Evolutionary conservation across 163 green algal species (phyloP).

Genomic region (Prototheca wickerhamii): DNA sequence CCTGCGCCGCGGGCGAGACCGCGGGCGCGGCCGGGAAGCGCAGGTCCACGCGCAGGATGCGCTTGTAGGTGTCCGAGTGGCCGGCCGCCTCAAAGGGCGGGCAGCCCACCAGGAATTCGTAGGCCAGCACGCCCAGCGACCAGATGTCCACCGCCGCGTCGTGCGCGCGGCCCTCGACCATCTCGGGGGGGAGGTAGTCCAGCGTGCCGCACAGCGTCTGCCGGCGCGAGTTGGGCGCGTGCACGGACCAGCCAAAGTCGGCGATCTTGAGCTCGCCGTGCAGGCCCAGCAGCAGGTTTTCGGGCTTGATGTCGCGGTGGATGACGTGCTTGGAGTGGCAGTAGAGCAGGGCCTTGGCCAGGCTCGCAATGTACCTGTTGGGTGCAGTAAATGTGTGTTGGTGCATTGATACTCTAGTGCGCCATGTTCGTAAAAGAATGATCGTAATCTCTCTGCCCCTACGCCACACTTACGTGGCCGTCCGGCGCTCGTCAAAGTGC

Average conservation of each 20-base stretch:
- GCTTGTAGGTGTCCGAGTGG: constrained; percentile 83
- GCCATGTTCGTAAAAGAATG: not conserved
- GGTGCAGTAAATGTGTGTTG: not conserved
- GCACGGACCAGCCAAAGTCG: constrained; percentile 97
- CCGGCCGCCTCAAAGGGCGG: constrained; percentile 93
- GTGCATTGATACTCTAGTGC: not conserved
- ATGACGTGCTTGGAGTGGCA: constrained; percentile 98
- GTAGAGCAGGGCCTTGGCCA: constrained; percentile 83
- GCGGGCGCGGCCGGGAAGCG: constrained; percentile 50
- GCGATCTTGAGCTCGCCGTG: constrained; percentile 93
- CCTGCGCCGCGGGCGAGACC: constrained; percentile 47
- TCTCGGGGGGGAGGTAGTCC: constrained; percentile 98
- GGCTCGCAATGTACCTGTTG: constrained; percentile 69
- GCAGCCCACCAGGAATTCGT: constrained; percentile 92
- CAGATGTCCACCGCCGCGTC: constrained; percentile 77
- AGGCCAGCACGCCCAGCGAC: constrained; percentile 89
- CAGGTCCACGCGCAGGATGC: constrained; percentile 68
- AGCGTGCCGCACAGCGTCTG: constrained; percentile 97
- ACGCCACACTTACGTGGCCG: constrained; percentile 63
- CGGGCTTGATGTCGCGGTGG: constrained; percentile 96
- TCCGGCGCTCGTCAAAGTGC: constrained; percentile 74
- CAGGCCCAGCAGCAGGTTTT: constrained; percentile 91
- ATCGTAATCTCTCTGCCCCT: not conserved
- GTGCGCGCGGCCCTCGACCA: constrained; percentile 76
- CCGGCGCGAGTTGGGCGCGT: constrained; percentile 82